A percentile compares a stretch with the other conserved stretches of the same genome.
phyloP scores from a whole-genome alignment of 1,139 yeast genomes.

The Nakaseomyces sp. region DNA sequence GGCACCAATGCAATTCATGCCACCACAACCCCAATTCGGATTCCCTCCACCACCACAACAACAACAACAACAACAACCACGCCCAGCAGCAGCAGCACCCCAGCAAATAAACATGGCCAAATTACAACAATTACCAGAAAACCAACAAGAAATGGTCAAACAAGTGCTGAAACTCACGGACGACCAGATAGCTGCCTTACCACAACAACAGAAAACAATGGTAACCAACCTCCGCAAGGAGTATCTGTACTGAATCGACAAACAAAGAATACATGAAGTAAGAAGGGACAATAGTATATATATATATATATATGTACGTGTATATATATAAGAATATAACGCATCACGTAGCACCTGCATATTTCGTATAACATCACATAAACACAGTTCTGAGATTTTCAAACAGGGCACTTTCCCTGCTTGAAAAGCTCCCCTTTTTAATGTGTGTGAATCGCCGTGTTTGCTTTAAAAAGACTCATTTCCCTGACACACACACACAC shows the following conservation, averaged over 20 bases:
- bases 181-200: constrained; percentile 47
- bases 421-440: no score
- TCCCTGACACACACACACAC: no score
- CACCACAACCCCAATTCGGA: constrained; percentile 1
- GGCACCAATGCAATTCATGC: constrained; percentile 9
- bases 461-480: neutral
- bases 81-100: no score
- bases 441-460: neutral
- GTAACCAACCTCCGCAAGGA: constrained; percentile 52
- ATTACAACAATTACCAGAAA: constrained; percentile 33
- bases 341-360: no score
- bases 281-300: no score
- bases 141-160: constrained; percentile 56
- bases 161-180: constrained; percentile 54
- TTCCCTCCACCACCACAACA: constrained; percentile 4
- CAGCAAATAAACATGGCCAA: constrained; percentile 17
- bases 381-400: no score
- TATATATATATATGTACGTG: no score
- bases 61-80: constrained; percentile 6
- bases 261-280: no score
- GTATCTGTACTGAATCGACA: constrained; percentile 33
- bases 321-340: no score
- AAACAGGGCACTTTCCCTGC: no score
- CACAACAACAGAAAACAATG: constrained; percentile 53
- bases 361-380: no score